Percentiles rank a stretch among this genome's conserved stretches.
Evolutionary conservation across 768 basidiomycete species (phyloP).

Genomic region (Hypholoma fasciculare): DNA sequence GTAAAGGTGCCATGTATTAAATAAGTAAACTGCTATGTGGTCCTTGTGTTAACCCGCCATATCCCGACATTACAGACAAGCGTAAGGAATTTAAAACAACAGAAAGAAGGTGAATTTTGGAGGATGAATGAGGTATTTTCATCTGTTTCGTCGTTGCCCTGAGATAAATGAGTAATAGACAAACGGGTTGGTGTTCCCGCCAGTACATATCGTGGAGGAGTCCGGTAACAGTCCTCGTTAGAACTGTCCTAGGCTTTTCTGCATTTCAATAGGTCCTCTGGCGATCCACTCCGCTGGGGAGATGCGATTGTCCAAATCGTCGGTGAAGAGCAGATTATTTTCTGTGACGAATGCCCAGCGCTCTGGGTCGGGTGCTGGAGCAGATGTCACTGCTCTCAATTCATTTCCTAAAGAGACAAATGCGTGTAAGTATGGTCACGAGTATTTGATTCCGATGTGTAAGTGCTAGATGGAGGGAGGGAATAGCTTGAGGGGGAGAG

Average conservation of each 20-base stretch:
- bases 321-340: conserved; percentile 56
- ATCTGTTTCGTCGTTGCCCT: too few species aligned
- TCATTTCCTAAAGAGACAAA: conserved; percentile 43
- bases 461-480: not conserved
- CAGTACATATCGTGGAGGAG: not conserved
- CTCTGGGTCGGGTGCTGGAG: conserved; percentile 54
- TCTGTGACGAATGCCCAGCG: conserved; percentile 59
- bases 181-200: not conserved
- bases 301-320: conserved; percentile 38
- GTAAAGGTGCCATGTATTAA: too few species aligned
- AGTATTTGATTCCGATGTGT: too few species aligned
- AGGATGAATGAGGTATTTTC: too few species aligned
- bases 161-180: too few species aligned
- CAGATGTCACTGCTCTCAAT: conserved; percentile 59
- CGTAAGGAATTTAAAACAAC: too few species aligned
- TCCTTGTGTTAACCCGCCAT: too few species aligned
- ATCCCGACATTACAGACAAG: too few species aligned
- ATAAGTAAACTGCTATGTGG: too few species aligned
- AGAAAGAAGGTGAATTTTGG: too few species aligned
- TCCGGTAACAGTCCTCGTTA: not conserved
- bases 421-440: too few species aligned
- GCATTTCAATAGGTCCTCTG: conserved; percentile 48
- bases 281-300: conserved; percentile 59
- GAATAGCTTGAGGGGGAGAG: not conserved
- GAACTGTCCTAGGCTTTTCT: conserved; percentile 32